Percentiles rank a stretch among this genome's conserved stretches.
phyloP scores from a whole-genome alignment of 257 asterid species.

The Orobanche coerulescens region DNA sequence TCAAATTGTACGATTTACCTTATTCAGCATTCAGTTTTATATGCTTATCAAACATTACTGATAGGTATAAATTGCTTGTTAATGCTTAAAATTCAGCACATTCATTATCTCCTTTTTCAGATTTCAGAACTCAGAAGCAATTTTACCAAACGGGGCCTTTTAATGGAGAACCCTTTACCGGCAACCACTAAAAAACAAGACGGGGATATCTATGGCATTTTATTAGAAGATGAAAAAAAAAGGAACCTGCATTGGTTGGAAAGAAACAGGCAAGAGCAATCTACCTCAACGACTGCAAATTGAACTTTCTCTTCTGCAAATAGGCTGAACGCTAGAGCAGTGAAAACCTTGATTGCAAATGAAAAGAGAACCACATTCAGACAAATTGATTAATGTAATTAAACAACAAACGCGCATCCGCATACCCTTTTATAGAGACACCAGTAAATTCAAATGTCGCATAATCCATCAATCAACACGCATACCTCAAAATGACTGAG shows the following conservation, averaged over 20 bases:
- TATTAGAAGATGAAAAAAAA: conserved; percentile 8
- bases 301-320: conserved; percentile 78
- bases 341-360: conserved; percentile 54
- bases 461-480: conserved; percentile 10
- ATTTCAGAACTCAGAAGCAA: too few relatives aligned
- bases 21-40: too few relatives aligned
- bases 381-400: background rate
- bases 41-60: too few relatives aligned
- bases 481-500: conserved; percentile 93
- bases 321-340: conserved; percentile 81
- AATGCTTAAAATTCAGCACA: too few relatives aligned
- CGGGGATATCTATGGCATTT: background rate
- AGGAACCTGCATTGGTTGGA: conserved; percentile 5
- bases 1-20: too few relatives aligned
- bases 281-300: conserved; percentile 88
- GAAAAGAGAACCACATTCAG: conserved; percentile 12
- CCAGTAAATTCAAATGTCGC: background rate
- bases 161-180: too few relatives aligned
- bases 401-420: background rate
- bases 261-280: conserved; percentile 10
- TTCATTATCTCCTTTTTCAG: too few relatives aligned
- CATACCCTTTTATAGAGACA: background rate
- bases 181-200: too few relatives aligned
- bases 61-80: too few relatives aligned
- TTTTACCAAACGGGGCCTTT: too few relatives aligned